Conservation (phyloP, 2,329 filamentous ascomycete species). For the Colletotrichum gloeosporioides region DNA sequence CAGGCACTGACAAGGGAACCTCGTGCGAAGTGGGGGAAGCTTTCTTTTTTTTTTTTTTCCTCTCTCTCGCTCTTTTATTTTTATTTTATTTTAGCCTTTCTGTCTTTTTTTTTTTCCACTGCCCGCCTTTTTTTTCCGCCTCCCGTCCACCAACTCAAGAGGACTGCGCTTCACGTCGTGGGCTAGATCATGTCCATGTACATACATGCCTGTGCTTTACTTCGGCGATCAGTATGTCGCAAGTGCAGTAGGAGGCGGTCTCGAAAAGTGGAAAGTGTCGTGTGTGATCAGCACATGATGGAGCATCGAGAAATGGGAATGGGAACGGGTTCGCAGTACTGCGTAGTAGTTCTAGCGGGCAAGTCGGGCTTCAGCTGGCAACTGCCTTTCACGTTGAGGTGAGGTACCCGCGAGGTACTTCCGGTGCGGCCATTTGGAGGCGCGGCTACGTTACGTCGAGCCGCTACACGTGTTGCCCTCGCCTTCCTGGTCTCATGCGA, state of each 20-base stretch:
- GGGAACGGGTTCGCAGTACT: neutral
- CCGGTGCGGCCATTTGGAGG: neutral
- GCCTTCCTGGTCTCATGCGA: neutral
- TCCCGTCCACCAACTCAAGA: neutral
- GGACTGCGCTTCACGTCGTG: neutral
- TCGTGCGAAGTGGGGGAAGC: slow-evolving; percentile 11
- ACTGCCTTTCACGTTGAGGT: neutral
- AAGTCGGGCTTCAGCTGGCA: neutral
- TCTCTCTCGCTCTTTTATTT: neutral
- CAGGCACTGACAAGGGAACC: slow-evolving; percentile 15
- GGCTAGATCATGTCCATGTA: neutral
- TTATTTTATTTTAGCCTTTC: neutral
- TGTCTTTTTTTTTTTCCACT: neutral
- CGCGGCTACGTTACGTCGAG: neutral
- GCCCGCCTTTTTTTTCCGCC: neutral
- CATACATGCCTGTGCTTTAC: neutral
- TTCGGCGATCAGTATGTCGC: neutral
- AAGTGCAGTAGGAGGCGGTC: neutral
- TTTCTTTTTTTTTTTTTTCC: neutral
- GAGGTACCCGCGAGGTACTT: neutral
- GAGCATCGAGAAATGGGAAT: neutral
- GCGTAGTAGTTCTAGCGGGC: neutral
- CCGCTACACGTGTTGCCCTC: neutral
- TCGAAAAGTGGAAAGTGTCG: neutral
- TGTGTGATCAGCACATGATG: neutral